These are phyloP conservation scores for Entrophospora sp. DNA, from an alignment of 192 early-diverging fungal species.

Conservation along the genomic window DNA sequence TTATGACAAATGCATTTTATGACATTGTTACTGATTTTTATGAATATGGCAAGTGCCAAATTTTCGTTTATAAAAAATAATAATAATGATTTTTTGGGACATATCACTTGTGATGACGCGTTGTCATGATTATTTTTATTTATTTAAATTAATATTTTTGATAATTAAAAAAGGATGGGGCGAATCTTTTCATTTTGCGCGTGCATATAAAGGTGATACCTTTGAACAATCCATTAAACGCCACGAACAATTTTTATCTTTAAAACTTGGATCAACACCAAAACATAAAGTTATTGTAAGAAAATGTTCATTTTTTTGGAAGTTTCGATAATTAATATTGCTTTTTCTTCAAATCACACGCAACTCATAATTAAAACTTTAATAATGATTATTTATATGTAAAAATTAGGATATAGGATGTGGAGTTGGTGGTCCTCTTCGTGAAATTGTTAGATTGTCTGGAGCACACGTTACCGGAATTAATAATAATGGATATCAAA, in stretches of 20 bases:
- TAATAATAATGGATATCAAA: conserved; percentile 92
- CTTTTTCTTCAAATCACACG: too few species aligned
- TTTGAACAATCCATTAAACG: conserved; percentile 72
- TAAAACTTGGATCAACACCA: conserved; percentile 51
- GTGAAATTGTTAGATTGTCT: conserved; percentile 75
- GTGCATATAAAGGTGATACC: conserved; percentile 61
- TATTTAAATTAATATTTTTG: not conserved
- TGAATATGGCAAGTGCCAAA: conserved; percentile 36
- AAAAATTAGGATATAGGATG: conserved; percentile 83
- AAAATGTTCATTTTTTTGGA: conserved; percentile 28
- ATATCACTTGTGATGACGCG: too few species aligned
- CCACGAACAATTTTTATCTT: conserved; percentile 74
- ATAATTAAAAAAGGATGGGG: conserved; percentile 50
- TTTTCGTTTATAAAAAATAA: too few species aligned
- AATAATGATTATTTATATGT: not conserved
- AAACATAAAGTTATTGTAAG: conserved; percentile 65
- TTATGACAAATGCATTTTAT: conserved; percentile 37
- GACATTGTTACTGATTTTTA: conserved; percentile 39
- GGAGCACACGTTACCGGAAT: conserved; percentile 72
- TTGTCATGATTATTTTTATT: too few species aligned
- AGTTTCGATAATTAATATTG: too few species aligned
- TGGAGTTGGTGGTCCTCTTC: conserved; percentile 85
- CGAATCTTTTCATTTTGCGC: conserved; percentile 82
- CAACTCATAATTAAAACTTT: too few species aligned
- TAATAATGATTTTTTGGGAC: too few species aligned